These are phyloP conservation scores for Erodium chrysanthum DNA, from an alignment of 441 rosid species.

Conservation along the genomic window DNA sequence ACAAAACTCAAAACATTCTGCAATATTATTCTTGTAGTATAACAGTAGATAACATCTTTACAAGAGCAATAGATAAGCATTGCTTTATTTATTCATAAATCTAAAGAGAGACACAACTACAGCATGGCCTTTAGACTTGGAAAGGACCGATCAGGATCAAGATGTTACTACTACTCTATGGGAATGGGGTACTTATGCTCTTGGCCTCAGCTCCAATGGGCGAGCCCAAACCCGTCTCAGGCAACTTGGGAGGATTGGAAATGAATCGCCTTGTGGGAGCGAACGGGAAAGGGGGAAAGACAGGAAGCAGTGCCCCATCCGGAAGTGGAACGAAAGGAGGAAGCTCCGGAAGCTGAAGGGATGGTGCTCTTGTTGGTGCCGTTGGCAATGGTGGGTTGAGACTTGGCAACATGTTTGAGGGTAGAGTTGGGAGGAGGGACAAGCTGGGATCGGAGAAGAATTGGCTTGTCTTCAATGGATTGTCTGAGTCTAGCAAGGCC, in stretches of 20 bases:
- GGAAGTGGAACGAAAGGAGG: not conserved
- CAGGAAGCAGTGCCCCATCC: not conserved
- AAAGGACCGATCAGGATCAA: too few species aligned
- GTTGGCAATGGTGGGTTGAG: not conserved
- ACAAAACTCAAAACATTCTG: not conserved
- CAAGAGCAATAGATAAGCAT: not conserved
- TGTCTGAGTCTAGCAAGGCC: not conserved
- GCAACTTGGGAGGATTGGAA: slow-evolving; percentile 4
- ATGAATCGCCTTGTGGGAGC: not conserved
- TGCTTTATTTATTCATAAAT: not conserved
- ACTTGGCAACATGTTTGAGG: slow-evolving; percentile 1
- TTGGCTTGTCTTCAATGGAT: not conserved
- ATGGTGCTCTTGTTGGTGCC: not conserved
- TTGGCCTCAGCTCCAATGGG: not conserved
- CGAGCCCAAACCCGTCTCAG: not conserved
- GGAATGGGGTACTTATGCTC: not conserved
- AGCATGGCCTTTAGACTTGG: too few species aligned
- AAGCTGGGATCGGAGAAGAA: not conserved
- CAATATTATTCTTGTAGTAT: not conserved
- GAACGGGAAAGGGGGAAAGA: slow-evolving; percentile 1
- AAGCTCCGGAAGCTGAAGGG: not conserved
- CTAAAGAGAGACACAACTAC: too few species aligned
- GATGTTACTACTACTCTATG: not conserved
- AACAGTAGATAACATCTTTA: not conserved
- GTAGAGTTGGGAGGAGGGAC: not conserved